Base-by-base conservation (phyloP, 164 flowering plant genomes). In the Euptelea pleiosperma region DNA sequence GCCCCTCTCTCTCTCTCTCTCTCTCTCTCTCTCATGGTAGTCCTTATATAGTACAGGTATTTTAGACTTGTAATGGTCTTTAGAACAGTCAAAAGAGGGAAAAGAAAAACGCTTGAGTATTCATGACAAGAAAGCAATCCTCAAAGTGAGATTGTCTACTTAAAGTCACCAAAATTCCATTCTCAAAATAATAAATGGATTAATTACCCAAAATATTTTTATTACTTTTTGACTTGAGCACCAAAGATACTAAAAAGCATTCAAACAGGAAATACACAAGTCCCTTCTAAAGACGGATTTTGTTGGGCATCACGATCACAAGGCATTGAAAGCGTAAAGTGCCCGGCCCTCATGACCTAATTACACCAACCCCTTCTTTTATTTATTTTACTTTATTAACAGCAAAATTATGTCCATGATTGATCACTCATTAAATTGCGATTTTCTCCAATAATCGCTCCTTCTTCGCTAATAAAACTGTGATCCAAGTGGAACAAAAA, bases 261-360 rank as follows among this genome's bases (percentile, higher is more conserved):
- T n/a, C 26, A n/a, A 47, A 46, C 31, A 53, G 25, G 19, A 35
- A 55, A 55, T 41, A 34, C 18, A 52, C 45, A 62, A 44, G 26
- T 33, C 36, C 56, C 52, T 22, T 58, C 40, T 34, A 40, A 48
- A 49, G 47, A 42, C 19, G 55, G 36, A 60, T 15, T 54, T 66
- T 51, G 53, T 28, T 62, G 53, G 66, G 62, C 66, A 61, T 62
- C 72, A 52, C 63, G 18, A 52, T 50, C 56, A 50, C 40, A 40
- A 41, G 43, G 9, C 45, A 42, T 42, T 42, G 21, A n/a, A n/a
- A n/a, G n/a, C n/a, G n/a, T n/a, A n/a, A n/a, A n/a, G n/a, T n/a
- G n/a, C n/a, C n/a, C n/a, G n/a, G n/a, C n/a, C n/a, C n/a, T n/a
- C n/a, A n/a, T n/a, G n/a, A n/a, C n/a, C n/a, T n/a, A n/a, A n/a